Conservation (phyloP, 176 grass and related monocot genomes). For the Cymbopogon citratus region DNA sequence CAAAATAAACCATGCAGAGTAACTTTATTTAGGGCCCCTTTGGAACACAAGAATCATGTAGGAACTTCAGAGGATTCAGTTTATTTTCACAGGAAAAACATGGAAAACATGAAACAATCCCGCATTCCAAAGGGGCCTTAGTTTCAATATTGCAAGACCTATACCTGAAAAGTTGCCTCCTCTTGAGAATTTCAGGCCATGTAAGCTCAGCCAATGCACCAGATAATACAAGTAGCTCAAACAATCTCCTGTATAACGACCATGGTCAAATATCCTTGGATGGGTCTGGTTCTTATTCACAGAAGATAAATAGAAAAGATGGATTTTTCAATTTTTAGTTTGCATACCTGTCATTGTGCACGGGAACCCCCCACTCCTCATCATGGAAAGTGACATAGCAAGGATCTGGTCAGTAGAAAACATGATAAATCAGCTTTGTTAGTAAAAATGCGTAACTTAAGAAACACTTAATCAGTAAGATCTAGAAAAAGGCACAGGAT, state of each 20-base stretch:
- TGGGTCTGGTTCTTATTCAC: background rate
- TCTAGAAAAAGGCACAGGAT: slow-evolving; percentile 30
- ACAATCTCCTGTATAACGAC: slow-evolving; percentile 63
- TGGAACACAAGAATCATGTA: background rate
- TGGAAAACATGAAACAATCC: background rate
- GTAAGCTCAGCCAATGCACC: slow-evolving; percentile 82
- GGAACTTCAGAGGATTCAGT: background rate
- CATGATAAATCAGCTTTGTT: slow-evolving; percentile 27
- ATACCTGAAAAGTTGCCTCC: slow-evolving; percentile 85
- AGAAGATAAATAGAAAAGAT: slow-evolving; percentile 2
- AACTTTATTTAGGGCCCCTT: background rate
- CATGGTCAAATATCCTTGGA: slow-evolving; percentile 23
- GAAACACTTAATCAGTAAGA: slow-evolving; percentile 35
- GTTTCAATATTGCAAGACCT: background rate
- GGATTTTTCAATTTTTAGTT: background rate
- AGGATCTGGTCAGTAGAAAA: slow-evolving; percentile 49
- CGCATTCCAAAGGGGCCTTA: background rate
- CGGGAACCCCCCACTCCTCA: slow-evolving; percentile 91
- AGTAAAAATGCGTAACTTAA: slow-evolving; percentile 27
- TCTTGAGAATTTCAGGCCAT: slow-evolving; percentile 89
- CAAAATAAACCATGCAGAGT: slow-evolving; percentile 13
- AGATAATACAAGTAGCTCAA: slow-evolving; percentile 84
- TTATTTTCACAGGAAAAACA: background rate
- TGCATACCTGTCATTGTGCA: slow-evolving; percentile 78
- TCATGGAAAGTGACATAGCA: slow-evolving; percentile 84